Evolutionary conservation across 305 asterid species (phyloP).

Genomic region (Solanum aculeatissimum): DNA sequence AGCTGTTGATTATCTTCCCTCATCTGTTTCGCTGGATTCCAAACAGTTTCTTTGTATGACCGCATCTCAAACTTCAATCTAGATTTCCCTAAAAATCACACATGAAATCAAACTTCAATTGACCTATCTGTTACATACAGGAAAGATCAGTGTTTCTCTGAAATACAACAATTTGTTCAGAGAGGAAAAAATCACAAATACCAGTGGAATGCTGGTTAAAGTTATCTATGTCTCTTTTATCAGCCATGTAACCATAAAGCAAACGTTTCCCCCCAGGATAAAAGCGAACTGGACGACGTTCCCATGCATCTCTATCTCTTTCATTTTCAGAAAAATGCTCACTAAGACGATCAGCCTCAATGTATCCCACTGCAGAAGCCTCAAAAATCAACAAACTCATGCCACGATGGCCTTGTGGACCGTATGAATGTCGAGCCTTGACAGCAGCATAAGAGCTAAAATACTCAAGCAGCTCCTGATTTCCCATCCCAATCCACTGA

Average conservation of each 20-base stretch:
- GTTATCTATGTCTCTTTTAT: constrained; percentile 39
- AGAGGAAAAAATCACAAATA: constrained; percentile 4
- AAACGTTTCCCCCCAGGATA: constrained; percentile 66
- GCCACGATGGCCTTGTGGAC: constrained; percentile 96
- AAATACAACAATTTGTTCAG: not conserved
- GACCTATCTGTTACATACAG: not conserved
- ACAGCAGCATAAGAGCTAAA: constrained; percentile 41
- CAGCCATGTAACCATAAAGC: constrained; percentile 79
- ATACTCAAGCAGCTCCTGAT: constrained; percentile 66
- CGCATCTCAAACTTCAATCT: constrained; percentile 48
- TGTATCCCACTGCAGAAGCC: constrained; percentile 68
- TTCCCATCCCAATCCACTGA: constrained; percentile 99
- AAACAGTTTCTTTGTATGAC: constrained; percentile 51
- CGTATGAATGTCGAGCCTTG: constrained; percentile 72
- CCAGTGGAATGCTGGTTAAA: constrained; percentile 62
- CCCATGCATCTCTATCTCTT: constrained; percentile 67
- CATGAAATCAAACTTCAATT: not conserved
- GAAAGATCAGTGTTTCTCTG: not conserved
- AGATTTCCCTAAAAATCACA: constrained; percentile 35
- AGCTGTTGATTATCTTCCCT: constrained; percentile 64
- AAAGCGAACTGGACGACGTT: constrained; percentile 15
- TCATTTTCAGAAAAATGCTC: constrained; percentile 43
- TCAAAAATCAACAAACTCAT: constrained; percentile 73
- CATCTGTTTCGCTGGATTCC: constrained; percentile 53
- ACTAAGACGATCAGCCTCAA: constrained; percentile 75